Evolutionary conservation across 345 rosid genomes (phyloP).

Genomic region (Hibiscus mutabilis): DNA sequence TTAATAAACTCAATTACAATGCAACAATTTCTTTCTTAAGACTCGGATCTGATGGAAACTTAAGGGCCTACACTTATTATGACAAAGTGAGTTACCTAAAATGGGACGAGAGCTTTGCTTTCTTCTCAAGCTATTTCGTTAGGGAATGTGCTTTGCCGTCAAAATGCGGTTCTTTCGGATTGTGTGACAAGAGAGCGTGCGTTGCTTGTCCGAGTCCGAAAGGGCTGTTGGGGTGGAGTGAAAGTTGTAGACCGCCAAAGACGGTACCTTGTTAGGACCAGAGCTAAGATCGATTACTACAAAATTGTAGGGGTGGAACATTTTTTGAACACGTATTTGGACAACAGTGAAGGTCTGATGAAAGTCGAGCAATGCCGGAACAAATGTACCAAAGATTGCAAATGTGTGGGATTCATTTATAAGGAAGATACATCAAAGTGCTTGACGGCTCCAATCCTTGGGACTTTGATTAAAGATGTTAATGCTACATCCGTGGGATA

Average conservation of each 20-base stretch:
- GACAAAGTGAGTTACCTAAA: not conserved
- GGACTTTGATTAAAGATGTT: slow-evolving; percentile 7
- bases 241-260: slow-evolving; percentile 4
- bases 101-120: slow-evolving; percentile 12
- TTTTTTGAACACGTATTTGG: slow-evolving; percentile 16
- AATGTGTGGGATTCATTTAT: slow-evolving; percentile 28
- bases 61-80: slow-evolving; percentile 1
- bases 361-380: slow-evolving; percentile 22
- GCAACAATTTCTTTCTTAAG: slow-evolving; percentile 1
- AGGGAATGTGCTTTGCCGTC: slow-evolving; percentile 10
- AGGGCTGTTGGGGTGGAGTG: slow-evolving; percentile 2
- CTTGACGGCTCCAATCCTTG: slow-evolving; percentile 12
- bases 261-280: not conserved
- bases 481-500: slow-evolving; percentile 7
- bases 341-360: slow-evolving; percentile 19
- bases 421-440: slow-evolving; percentile 15
- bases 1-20: slow-evolving; percentile 17
- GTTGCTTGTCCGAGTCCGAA: slow-evolving; percentile 7
- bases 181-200: slow-evolving; percentile 1
- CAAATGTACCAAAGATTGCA: slow-evolving; percentile 29
- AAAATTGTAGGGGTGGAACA: not conserved
- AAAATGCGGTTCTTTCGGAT: slow-evolving; percentile 7
- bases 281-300: not conserved
- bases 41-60: not conserved
- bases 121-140: not conserved